phyloP scores from a whole-genome alignment of 495 filamentous ascomycete species.

The Astrothelium subdiscretum region DNA sequence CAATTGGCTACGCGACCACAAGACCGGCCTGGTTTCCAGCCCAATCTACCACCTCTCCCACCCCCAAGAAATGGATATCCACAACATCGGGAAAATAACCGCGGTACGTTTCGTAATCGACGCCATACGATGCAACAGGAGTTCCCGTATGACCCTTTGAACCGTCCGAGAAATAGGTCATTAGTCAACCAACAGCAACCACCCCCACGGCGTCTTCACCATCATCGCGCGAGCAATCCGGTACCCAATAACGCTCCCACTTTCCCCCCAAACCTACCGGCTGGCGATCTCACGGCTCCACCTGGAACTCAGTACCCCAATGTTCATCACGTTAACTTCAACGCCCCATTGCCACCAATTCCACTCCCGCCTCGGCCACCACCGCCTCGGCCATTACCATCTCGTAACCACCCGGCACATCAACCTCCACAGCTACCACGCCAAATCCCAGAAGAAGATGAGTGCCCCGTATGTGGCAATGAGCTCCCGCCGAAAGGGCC shows the following conservation, averaged over 20 bases:
- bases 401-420: neutral
- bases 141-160: neutral
- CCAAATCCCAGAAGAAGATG: conserved; percentile 58
- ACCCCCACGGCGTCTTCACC: neutral
- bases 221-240: too few species aligned
- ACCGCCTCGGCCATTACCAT: neutral
- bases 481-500: conserved; percentile 55
- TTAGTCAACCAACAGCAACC: neutral
- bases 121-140: neutral
- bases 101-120: neutral
- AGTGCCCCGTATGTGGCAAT: conserved; percentile 78
- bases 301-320: neutral
- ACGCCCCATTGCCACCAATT: conserved; percentile 1
- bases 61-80: neutral
- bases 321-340: neutral
- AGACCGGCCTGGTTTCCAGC: neutral
- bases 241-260: neutral
- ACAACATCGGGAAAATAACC: neutral
- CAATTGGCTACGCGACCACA: neutral
- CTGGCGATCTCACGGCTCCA: neutral
- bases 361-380: neutral
- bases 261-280: neutral
- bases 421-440: conserved; percentile 11
- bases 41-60: neutral
- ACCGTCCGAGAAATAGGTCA: neutral